phyloP scores from a whole-genome alignment of 805 yeast genomes.

The Spathaspora gorwiae region DNA sequence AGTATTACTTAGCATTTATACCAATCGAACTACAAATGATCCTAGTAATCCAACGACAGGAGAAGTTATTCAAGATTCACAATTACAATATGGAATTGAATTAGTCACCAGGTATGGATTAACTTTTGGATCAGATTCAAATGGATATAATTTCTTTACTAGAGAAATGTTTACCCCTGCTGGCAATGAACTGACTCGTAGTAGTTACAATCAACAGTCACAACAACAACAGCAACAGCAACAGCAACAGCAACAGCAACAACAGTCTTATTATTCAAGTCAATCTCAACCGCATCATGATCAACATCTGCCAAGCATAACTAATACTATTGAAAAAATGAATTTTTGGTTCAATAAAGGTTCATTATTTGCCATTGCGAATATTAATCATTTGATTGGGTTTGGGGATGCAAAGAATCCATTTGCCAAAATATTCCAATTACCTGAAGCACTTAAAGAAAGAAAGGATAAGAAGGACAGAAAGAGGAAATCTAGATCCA shows the following conservation, averaged over 20 bases:
- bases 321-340: constrained; percentile 42
- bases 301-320: constrained; percentile 14
- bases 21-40: constrained; percentile 6
- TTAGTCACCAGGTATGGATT: constrained; percentile 61
- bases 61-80: constrained; percentile 35
- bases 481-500: constrained; percentile 42
- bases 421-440: constrained; percentile 66
- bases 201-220: constrained; percentile 17
- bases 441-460: constrained; percentile 69
- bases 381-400: constrained; percentile 69
- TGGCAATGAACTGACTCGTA: constrained; percentile 18
- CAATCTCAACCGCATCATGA: constrained; percentile 7
- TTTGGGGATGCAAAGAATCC: constrained; percentile 75
- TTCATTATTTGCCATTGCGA: constrained; percentile 70
- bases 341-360: constrained; percentile 77
- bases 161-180: constrained; percentile 32
- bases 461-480: constrained; percentile 69
- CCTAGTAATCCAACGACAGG: constrained; percentile 12
- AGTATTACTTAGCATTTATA: constrained; percentile 56
- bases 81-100: constrained; percentile 51
- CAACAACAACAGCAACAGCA: constrained; percentile 19
- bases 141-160: constrained; percentile 59
- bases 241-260: constrained; percentile 20
- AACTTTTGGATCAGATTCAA: constrained; percentile 64
- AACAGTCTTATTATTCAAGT: constrained; percentile 1